Percentiles rank a stretch among this genome's conserved stretches.
Conservation (phyloP, 129 eudicot genomes). For the Dittrichia graveolens region DNA sequence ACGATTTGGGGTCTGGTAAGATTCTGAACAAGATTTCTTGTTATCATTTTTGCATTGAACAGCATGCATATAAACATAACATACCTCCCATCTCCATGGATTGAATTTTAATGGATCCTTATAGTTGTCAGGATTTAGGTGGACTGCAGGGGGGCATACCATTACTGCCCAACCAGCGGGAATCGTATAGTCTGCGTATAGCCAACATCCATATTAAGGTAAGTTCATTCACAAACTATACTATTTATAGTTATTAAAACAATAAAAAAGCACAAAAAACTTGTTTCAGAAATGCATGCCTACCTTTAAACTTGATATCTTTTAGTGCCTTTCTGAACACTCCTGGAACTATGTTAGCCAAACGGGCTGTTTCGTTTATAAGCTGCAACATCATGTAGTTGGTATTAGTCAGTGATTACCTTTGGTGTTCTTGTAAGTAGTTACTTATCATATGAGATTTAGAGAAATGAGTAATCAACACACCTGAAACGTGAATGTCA, state of each 20-base stretch:
- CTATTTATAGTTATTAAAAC: background rate
- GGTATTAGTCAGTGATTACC: background rate
- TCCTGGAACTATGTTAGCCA: conserved; percentile 91
- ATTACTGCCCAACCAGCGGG: conserved; percentile 97
- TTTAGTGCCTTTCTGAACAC: conserved; percentile 84
- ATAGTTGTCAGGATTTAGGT: conserved; percentile 66
- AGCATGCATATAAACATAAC: conserved; percentile 2
- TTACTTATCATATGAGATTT: no score
- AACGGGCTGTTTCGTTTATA: conserved; percentile 88
- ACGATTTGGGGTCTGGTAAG: background rate
- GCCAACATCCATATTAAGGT: conserved; percentile 25
- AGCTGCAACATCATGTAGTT: conserved; percentile 53
- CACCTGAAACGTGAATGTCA: conserved; percentile 90
- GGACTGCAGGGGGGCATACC: conserved; percentile 99
- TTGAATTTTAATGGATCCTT: conserved; percentile 80
- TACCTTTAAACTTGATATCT: conserved; percentile 77
- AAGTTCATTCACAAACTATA: conserved; percentile 13
- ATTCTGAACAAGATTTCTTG: background rate
- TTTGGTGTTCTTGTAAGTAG: background rate
- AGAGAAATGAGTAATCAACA: background rate
- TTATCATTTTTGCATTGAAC: background rate
- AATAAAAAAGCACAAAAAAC: background rate
- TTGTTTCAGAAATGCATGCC: conserved; percentile 1
- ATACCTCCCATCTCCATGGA: conserved; percentile 97
- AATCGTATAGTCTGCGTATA: conserved; percentile 70